These are phyloP conservation scores for Typha latifolia DNA, from an alignment of 176 grass and related monocot genomes.

Conservation along the genomic window DNA sequence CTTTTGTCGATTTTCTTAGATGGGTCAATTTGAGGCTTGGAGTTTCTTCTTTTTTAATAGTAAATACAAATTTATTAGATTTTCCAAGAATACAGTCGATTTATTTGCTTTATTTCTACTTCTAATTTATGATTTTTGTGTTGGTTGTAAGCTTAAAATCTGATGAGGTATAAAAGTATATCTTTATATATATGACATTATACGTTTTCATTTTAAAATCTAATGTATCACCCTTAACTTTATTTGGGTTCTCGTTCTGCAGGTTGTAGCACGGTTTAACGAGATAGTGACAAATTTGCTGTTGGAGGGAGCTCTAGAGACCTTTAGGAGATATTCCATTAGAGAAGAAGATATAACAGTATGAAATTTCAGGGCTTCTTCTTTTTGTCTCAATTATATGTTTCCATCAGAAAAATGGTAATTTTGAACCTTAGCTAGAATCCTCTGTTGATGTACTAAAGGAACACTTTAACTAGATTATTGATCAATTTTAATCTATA, in stretches of 20 bases:
- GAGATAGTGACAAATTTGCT: constrained; percentile 79
- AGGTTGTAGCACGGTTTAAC: constrained; percentile 94
- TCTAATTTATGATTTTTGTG: no score
- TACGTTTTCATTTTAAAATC: background rate
- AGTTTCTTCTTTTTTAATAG: no score
- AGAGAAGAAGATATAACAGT: constrained; percentile 82
- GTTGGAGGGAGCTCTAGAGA: constrained; percentile 74
- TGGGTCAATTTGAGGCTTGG: no score
- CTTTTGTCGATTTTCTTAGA: background rate
- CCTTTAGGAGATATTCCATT: constrained; percentile 68
- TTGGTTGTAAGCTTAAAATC: no score
- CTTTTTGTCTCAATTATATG: background rate
- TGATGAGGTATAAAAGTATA: no score
- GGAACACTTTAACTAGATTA: no score
- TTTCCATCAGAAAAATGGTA: background rate
- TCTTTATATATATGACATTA: background rate
- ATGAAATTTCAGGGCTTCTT: constrained; percentile 8
- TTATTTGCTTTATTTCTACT: no score
- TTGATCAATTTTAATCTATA: no score
- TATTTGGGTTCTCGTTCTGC: constrained; percentile 13
- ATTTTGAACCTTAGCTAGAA: background rate
- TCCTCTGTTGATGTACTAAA: background rate
- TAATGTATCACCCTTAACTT: background rate
- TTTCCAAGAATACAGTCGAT: no score
- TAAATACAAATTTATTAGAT: no score